These are phyloP conservation scores for Kodamaea kakaduensis DNA, from an alignment of 805 yeast genomes.

Conservation along the genomic window DNA sequence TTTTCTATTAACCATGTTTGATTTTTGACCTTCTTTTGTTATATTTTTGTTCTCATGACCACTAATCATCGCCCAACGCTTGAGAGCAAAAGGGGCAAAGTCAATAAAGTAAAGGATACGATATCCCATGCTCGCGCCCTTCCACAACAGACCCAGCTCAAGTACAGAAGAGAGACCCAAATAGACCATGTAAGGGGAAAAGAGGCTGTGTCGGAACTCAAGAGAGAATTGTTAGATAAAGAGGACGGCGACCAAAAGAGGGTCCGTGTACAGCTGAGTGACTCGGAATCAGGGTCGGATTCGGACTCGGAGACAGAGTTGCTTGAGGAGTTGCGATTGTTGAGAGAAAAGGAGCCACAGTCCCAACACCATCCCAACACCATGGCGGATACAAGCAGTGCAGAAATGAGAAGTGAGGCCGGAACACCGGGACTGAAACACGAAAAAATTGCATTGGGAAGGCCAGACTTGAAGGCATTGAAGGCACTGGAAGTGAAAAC, in stretches of 20 bases:
- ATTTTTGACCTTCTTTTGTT: too few relatives aligned
- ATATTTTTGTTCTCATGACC: slow-evolving; percentile 25
- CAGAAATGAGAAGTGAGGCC: too few relatives aligned
- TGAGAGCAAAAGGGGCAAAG: slow-evolving; percentile 38
- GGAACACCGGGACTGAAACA: too few relatives aligned
- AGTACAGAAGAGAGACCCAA: slow-evolving; percentile 27
- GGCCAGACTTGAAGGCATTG: too few relatives aligned
- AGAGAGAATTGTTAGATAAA: slow-evolving; percentile 14
- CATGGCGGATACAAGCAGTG: too few relatives aligned
- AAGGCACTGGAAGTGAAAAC: too few relatives aligned
- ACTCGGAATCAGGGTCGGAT: not conserved
- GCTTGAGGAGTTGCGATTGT: slow-evolving; percentile 5
- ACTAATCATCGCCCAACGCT: slow-evolving; percentile 42
- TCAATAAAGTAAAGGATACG: slow-evolving; percentile 25
- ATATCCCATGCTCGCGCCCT: slow-evolving; percentile 34
- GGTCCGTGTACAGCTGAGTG: not conserved
- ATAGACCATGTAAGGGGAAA: slow-evolving; percentile 15
- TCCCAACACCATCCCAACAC: slow-evolving; percentile 1
- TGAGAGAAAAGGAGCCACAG: slow-evolving; percentile 3
- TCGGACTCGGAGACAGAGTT: slow-evolving; percentile 9
- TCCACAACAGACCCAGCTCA: slow-evolving; percentile 30
- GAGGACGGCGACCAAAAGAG: slow-evolving; percentile 10
- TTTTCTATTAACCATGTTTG: too few relatives aligned
- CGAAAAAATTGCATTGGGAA: too few relatives aligned
- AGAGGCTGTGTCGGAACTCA: slow-evolving; percentile 24